Base-by-base conservation (phyloP, 176 grass and related monocot genomes). In the Phyllostachys edulis region DNA sequence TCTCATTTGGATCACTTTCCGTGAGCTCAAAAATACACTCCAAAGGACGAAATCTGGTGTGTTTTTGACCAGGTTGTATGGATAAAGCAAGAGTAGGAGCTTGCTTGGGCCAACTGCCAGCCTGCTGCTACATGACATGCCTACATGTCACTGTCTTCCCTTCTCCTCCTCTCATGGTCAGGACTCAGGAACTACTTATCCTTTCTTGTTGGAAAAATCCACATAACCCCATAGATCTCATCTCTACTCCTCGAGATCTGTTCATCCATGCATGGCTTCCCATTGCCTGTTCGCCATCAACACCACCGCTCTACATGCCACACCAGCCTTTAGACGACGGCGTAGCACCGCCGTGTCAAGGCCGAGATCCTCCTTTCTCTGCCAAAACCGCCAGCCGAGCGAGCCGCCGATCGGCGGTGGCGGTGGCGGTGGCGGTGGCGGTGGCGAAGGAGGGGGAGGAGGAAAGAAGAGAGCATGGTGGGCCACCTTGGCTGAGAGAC, bases 261-360 rank as follows among this genome's bases (percentile, higher is more conserved):
- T 79, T 32, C 85, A 47, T 32, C 65, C 68, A 86, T 92, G 86
- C 73, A 88, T 92, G 83, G 83, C 86, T 50, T 86, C 86, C 63
- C 62, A 63, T 5, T 6, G 42, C 64, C 57, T 47, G 71, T 18
- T 80, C 11, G 37, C 72, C 72, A 55, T 47, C 67, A 73, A 13
- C 55, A 73, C 32, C 84, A 32, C 67, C 50, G 51, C 54, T 71
- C 63, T 63, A 66, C 84, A 56, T 42, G 52, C 46, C 16, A 50
- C 80, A 6, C 66, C 36, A 9, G 45, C 36, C 71, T 54, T 41
- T 39, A 70, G 68, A 46, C 85, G 63, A 45, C 75, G 24, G 17
- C 71, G 50, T 15, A 45, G 36, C 84, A 59, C 2, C 26, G 7
- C 54, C 50, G 63, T 73, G 7, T 55, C 82, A 0, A 86, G 82